A percentile compares a stretch with the other conserved stretches of the same genome.
phyloP scores from a whole-genome alignment of 352 stramenopile species.

The Saprolegnia diclina region DNA sequence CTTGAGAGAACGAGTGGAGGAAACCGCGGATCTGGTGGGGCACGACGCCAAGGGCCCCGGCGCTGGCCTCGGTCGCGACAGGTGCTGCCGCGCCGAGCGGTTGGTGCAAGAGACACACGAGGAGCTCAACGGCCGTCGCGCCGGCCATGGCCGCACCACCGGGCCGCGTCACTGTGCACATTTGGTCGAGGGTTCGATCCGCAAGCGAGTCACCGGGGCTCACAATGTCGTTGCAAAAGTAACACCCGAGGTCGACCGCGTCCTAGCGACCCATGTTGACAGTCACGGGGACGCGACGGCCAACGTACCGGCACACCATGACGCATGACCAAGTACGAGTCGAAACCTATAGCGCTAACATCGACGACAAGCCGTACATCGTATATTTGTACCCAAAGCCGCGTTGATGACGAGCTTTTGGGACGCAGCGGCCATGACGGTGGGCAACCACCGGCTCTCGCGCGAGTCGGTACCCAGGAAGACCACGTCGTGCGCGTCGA shows the following conservation, averaged over 20 bases:
- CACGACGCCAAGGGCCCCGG: slow-evolving; percentile 70
- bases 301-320: slow-evolving; percentile 71
- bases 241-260: slow-evolving; percentile 86
- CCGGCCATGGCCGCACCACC: slow-evolving; percentile 91
- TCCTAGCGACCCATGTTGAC: slow-evolving; percentile 16
- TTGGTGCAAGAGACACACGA: slow-evolving; percentile 94
- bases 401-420: slow-evolving; percentile 86
- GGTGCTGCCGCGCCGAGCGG: slow-evolving; percentile 61
- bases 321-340: slow-evolving; percentile 98
- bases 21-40: slow-evolving; percentile 95
- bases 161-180: slow-evolving; percentile 98
- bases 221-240: slow-evolving; percentile 99
- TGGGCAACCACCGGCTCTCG: slow-evolving; percentile 98
- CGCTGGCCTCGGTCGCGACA: slow-evolving; percentile 42
- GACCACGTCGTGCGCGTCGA: slow-evolving; percentile 92
- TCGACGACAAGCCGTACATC: slow-evolving; percentile 31
- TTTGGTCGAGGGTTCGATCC: slow-evolving; percentile 98
- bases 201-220: slow-evolving; percentile 95
- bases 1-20: slow-evolving; percentile 89
- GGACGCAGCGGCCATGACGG: slow-evolving; percentile 89
- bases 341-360: slow-evolving; percentile 79
- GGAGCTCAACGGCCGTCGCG: slow-evolving; percentile 93
- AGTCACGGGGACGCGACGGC: not conserved
- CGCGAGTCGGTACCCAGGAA: slow-evolving; percentile 98
- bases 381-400: slow-evolving; percentile 71